Base-by-base conservation (phyloP, 768 basidiomycete genomes). In the Naganishia randhawae region DNA sequence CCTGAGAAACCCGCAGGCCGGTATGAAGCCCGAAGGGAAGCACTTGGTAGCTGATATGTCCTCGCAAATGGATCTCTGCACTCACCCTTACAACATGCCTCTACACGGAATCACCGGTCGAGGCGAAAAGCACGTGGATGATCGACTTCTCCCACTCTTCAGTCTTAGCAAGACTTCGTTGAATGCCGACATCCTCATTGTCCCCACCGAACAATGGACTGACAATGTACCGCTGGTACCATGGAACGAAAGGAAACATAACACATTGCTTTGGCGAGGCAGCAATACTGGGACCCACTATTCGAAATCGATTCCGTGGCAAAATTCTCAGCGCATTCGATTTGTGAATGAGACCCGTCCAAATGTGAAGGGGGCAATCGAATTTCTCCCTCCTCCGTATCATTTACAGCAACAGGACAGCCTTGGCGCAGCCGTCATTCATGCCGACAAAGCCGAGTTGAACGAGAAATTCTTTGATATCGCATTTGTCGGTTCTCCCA, bases 181-280 rank as follows among this genome's bases (percentile, higher is more conserved):
- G 29, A 67, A 73, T 32, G 41, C 71, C 3, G 73, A 73, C 45
- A 65, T 73, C 37, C 63, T 73, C 25, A 69, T 66, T 14, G 69
- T 73, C 2, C 71, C 73, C 2, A 51, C 54, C 17, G 73, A 72
- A 33, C 71, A 71, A 33, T 73, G 71, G 71, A 61, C 69, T 27
- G 64, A 65, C 22, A 33, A 55, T 16, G 27, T 57, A 32, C 39
- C 63, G n/a, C 11, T 22, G 8, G 33, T 62, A 10, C 63, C 70
- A 3, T 80, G 80, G 80, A 71, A 74, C 48, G 74, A 78, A 50
- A 73, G 76, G 22, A 74, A 72, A 13, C 69, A 78, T 65, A 71
- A 79, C 22, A 42, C 67, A 8, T 55, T 80, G 0, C 66, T 78
- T 14, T 80, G 78, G 78, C 65, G 78, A 10, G 80, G 80, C 0